Evolutionary conservation across 257 asterid species (phyloP).

Genomic region (Solanum neorickii): DNA sequence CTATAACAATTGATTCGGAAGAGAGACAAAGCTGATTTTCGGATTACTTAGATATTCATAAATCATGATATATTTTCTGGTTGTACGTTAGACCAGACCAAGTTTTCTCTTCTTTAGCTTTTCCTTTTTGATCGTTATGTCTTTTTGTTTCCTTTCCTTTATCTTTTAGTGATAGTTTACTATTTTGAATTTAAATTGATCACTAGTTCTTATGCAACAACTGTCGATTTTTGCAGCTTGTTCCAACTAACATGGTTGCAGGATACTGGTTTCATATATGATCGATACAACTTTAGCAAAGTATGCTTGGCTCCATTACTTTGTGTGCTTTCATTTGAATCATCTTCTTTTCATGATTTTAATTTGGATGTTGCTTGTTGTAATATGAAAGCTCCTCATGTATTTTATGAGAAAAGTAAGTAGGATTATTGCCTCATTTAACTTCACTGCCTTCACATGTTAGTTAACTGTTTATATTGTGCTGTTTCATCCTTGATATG

Average conservation of each 20-base stretch:
- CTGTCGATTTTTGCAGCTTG: constrained; percentile 63
- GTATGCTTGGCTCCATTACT: constrained; percentile 34
- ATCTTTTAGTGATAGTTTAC: background rate
- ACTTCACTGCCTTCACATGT: background rate
- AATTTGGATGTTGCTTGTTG: background rate
- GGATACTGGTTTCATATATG: constrained; percentile 78
- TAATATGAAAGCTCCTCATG: background rate
- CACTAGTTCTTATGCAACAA: constrained; percentile 10
- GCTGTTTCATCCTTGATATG: background rate
- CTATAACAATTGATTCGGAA: background rate
- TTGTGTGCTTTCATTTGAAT: background rate
- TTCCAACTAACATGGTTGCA: constrained; percentile 83
- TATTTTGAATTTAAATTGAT: constrained; percentile 1
- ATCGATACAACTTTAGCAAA: constrained; percentile 55
- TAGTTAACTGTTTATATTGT: background rate
- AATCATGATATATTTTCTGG: background rate
- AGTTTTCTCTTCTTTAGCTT: background rate
- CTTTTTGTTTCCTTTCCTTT: background rate
- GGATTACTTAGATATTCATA: background rate
- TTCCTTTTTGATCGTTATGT: background rate
- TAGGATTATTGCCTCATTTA: background rate
- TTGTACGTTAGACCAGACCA: background rate
- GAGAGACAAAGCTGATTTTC: background rate
- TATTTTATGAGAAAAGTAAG: background rate
- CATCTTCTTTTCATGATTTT: background rate